Conservation (phyloP, 345 rosid genomes). For the Capsella bursapastoris region DNA sequence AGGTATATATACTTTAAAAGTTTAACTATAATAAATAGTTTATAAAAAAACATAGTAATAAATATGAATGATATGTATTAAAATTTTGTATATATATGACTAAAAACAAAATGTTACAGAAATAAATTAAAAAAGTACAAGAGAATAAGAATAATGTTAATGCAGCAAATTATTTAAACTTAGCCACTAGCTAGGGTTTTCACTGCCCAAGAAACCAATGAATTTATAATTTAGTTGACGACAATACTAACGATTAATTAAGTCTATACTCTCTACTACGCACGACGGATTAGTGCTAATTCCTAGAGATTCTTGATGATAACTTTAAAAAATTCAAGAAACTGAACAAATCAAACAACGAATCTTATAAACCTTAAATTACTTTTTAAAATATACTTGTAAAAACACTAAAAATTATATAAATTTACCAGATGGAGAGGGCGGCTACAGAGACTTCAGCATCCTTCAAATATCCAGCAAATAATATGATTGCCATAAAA, state of each 20-base stretch:
- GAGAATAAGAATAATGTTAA: background rate
- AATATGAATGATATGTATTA: too few species aligned
- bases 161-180: slow-evolving; percentile 1
- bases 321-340: background rate
- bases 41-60: too few species aligned
- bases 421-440: slow-evolving; percentile 73
- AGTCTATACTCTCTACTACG: background rate
- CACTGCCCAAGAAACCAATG: slow-evolving; percentile 45
- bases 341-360: background rate
- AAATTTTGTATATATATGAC: background rate
- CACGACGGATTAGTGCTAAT: slow-evolving; percentile 12
- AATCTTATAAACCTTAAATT: background rate
- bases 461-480: slow-evolving; percentile 79
- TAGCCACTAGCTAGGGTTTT: slow-evolving; percentile 19
- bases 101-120: background rate
- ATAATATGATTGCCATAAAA: slow-evolving; percentile 73
- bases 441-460: slow-evolving; percentile 85
- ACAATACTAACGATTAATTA: background rate
- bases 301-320: slow-evolving; percentile 29
- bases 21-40: too few species aligned
- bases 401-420: background rate
- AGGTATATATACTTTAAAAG: too few species aligned
- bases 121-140: background rate
- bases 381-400: background rate
- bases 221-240: background rate